These are phyloP conservation scores for Sherardia arvensis DNA, from an alignment of 257 asterid species.

Conservation along the genomic window DNA sequence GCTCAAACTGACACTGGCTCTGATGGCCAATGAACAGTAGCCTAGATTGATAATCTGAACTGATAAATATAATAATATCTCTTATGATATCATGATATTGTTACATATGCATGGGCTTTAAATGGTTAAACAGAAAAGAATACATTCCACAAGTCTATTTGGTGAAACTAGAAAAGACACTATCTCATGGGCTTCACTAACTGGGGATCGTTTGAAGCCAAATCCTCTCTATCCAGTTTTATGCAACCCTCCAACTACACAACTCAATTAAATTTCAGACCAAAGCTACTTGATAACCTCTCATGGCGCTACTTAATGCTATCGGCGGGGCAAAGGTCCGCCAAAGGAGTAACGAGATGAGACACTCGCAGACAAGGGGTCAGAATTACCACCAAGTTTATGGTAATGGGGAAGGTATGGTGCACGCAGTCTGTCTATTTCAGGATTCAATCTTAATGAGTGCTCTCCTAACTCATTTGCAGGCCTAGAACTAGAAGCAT, in stretches of 20 bases:
- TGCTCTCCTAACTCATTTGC: slow-evolving; percentile 16
- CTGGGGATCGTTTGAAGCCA: no score
- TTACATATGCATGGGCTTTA: no score
- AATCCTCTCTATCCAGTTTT: no score
- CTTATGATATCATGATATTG: no score
- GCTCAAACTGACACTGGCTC: no score
- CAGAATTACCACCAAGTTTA: slow-evolving; percentile 20
- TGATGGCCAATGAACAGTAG: no score
- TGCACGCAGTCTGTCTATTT: slow-evolving; percentile 21
- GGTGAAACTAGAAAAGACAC: no score
- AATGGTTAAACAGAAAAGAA: no score
- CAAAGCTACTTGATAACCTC: background rate
- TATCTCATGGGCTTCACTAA: no score
- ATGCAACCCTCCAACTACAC: background rate
- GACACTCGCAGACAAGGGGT: slow-evolving; percentile 30
- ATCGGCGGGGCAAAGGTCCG: slow-evolving; percentile 36
- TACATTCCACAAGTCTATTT: no score
- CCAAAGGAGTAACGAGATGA: slow-evolving; percentile 56
- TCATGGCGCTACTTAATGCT: slow-evolving; percentile 7
- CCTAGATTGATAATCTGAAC: no score
- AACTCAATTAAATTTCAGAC: background rate
- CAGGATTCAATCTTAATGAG: slow-evolving; percentile 18
- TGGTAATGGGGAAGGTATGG: slow-evolving; percentile 21
- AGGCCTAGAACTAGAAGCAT: slow-evolving; percentile 22
- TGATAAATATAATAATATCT: no score